A percentile compares a stretch with the other conserved stretches of the same genome.
These are phyloP conservation scores for Arctium minus DNA, from an alignment of 129 eudicot species.

Conservation along the genomic window DNA sequence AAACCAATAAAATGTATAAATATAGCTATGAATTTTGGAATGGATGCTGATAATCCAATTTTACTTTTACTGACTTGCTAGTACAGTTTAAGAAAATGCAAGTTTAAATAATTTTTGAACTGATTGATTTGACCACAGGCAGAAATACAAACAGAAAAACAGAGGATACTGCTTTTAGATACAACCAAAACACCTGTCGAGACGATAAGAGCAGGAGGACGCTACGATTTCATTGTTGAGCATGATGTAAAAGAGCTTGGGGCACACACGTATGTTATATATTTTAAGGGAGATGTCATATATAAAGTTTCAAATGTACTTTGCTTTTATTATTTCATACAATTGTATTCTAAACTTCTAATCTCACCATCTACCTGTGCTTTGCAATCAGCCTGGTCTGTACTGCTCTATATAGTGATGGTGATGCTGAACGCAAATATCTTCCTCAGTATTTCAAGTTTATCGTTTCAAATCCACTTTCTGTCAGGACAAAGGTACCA, in stretches of 20 bases:
- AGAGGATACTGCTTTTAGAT: slow-evolving; percentile 84
- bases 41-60: neutral
- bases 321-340: slow-evolving; percentile 1
- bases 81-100: neutral
- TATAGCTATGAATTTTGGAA: neutral
- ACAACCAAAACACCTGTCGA: slow-evolving; percentile 94
- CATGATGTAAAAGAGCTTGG: slow-evolving; percentile 99
- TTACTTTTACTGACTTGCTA: neutral
- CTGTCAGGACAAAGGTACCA: slow-evolving; percentile 92
- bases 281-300: neutral
- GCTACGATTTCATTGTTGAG: slow-evolving; percentile 95
- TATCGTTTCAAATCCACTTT: slow-evolving; percentile 94
- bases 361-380: slow-evolving; percentile 3
- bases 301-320: neutral
- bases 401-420: slow-evolving; percentile 82
- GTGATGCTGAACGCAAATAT: slow-evolving; percentile 84
- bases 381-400: slow-evolving; percentile 75
- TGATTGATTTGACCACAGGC: slow-evolving; percentile 53
- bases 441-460: slow-evolving; percentile 97
- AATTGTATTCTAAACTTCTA: neutral
- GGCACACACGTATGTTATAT: slow-evolving; percentile 86
- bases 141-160: slow-evolving; percentile 97
- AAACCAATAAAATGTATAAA: neutral
- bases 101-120: neutral
- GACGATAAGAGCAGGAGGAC: slow-evolving; percentile 95